Evolutionary conservation across 108 stramenopile genomes (phyloP).

Genomic region (Nitzschia sp.): DNA sequence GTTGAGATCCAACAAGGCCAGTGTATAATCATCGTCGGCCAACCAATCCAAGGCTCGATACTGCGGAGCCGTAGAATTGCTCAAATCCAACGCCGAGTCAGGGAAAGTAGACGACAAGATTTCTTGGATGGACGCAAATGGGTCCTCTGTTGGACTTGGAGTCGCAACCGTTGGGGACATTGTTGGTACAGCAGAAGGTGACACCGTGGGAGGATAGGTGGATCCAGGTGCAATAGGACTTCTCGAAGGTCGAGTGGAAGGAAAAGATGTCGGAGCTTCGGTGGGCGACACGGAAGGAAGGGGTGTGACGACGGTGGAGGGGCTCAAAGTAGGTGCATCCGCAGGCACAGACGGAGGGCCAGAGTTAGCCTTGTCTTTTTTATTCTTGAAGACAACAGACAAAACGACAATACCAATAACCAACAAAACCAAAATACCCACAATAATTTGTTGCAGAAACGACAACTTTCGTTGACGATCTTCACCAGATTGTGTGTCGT

Average conservation of each 20-base stretch:
- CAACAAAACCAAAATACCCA: slow-evolving; percentile 4
- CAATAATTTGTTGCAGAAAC: slow-evolving; percentile 1
- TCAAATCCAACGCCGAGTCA: not conserved
- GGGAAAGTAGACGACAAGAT: slow-evolving; percentile 2
- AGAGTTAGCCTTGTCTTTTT: not conserved
- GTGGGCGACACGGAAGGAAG: not conserved
- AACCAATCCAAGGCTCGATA: slow-evolving; percentile 24
- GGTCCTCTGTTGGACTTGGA: not conserved
- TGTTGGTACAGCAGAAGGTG: slow-evolving; percentile 1
- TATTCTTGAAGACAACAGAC: slow-evolving; percentile 6
- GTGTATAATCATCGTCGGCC: not conserved
- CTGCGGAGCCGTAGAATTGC: slow-evolving; percentile 8
- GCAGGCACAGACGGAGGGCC: not conserved
- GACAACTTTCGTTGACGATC: slow-evolving; percentile 1
- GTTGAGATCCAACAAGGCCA: not conserved
- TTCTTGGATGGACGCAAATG: not conserved
- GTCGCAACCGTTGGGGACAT: not conserved
- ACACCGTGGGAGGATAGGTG: slow-evolving; percentile 10
- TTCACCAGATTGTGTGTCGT: not conserved
- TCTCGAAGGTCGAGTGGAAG: slow-evolving; percentile 1
- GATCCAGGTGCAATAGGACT: not conserved
- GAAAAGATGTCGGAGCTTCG: not conserved
- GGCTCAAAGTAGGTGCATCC: not conserved
- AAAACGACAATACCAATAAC: slow-evolving; percentile 16
- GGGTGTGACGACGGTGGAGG: not conserved